Percentiles rank a stretch among this genome's conserved stretches.
Evolutionary conservation across 805 yeast species (phyloP).

Genomic region (Teunomyces cretensis): DNA sequence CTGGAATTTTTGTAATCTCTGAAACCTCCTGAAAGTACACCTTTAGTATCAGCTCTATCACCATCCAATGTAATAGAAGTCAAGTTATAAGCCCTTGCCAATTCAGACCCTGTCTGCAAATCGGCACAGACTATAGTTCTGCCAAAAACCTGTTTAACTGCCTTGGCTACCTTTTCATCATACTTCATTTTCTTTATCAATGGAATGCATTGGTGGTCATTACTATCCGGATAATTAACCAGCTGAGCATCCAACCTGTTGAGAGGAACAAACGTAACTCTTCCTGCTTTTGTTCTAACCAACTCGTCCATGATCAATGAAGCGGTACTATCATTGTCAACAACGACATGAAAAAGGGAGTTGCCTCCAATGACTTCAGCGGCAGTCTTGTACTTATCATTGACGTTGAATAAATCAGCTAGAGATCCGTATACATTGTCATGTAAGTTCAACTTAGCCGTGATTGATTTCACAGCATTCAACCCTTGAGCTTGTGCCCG

Average conservation of each 20-base stretch:
- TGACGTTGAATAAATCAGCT: conserved; percentile 79
- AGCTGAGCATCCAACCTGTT: conserved; percentile 54
- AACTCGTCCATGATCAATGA: conserved; percentile 75
- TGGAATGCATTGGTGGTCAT: conserved; percentile 66
- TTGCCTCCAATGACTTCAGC: conserved; percentile 89
- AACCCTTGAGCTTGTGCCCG: conserved; percentile 69
- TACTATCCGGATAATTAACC: conserved; percentile 57
- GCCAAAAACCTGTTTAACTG: conserved; percentile 79
- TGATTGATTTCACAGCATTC: conserved; percentile 63
- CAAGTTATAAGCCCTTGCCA: conserved; percentile 59
- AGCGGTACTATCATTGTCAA: conserved; percentile 84
- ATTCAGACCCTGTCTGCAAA: conserved; percentile 63
- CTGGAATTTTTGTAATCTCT: conserved; percentile 67
- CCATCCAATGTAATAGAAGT: conserved; percentile 90
- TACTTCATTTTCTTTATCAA: conserved; percentile 70
- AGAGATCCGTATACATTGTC: conserved; percentile 76
- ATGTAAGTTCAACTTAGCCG: conserved; percentile 55
- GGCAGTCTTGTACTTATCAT: conserved; percentile 80
- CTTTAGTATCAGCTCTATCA: conserved; percentile 80
- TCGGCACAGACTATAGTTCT: conserved; percentile 74
- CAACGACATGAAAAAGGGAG: conserved; percentile 83
- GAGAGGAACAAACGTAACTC: conserved; percentile 90
- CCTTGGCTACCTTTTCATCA: conserved; percentile 55
- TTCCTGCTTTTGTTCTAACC: conserved; percentile 66
- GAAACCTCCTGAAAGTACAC: conserved; percentile 87